Base-by-base conservation (phyloP, 2,329 filamentous ascomycete species). In the Stachybotrys chlorohalonatus region DNA sequence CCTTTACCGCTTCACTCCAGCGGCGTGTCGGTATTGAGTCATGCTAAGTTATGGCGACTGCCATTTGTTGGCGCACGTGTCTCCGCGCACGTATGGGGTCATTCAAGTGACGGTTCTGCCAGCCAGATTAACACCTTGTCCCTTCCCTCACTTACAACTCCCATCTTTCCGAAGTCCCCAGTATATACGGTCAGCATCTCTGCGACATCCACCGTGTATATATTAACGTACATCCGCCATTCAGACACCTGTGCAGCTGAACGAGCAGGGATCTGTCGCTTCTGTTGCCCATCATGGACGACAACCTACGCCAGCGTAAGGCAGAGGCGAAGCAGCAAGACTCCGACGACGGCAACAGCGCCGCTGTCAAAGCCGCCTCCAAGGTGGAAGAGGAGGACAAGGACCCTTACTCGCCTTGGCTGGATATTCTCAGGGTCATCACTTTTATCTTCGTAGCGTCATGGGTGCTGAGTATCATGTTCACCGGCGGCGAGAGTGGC, bases 381-480 rank as follows among this genome's bases (percentile, higher is more conserved):
- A 64, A 65, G 46, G 56, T 61, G 49, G 66, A 66, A 49, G 59
- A 56, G 54, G 63, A 69, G 39, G 60, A 70, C 58, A 83, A 87
- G 56, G 81, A 86, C 30, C 87, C 91, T 16, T 77, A 77, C 61
- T 75, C 66, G 57, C 72, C 73, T 11, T 78, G 72, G 71, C 72
- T 90, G 39, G 89, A 93, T 67, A 69, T 88, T 53, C 70, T 90
- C 56, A 85, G 89, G 36, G 78, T 92, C 32, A 64, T 91, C 49
- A 79, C 79, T 36, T 89, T 89, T 54, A 69, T 92, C 13, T 60
- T 86, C 39, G 61, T 89, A 48, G 80, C 85, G 50, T 88, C 83
- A 30, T 82, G 79, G 63, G 84, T 81, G 16, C 75, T 92, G 54
- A 91, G 87, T 72, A 93, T 92, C 70, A 82, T 92, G 59, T 77